phyloP scores from a whole-genome alignment of 2,329 filamentous ascomycete species.

The Tolypocladium amazonense region DNA sequence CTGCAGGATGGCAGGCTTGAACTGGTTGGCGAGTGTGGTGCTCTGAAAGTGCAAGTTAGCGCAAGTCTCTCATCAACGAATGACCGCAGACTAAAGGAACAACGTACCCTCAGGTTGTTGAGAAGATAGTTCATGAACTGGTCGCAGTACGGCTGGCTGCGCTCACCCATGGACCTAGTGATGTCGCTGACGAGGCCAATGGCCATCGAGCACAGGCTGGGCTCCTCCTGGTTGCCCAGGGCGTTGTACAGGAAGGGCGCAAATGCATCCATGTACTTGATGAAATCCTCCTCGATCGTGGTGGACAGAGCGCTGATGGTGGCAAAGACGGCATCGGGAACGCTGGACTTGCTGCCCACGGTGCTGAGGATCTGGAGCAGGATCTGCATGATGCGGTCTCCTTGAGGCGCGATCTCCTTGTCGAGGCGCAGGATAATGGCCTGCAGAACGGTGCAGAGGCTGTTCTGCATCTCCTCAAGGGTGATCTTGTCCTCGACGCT shows the following conservation, averaged over 20 bases:
- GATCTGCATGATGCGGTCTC: conserved; percentile 88
- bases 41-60: conserved; percentile 39
- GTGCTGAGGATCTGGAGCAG: conserved; percentile 71
- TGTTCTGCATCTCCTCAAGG: conserved; percentile 96
- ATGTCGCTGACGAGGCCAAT: conserved; percentile 97
- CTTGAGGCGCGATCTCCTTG: conserved; percentile 79
- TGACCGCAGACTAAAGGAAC: neutral
- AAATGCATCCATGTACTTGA: conserved; percentile 97
- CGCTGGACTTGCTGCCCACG: conserved; percentile 76
- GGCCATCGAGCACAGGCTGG: conserved; percentile 88
- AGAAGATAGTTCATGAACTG: conserved; percentile 97
- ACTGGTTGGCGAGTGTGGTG: conserved; percentile 80
- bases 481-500: conserved; percentile 95
- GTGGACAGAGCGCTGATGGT: conserved; percentile 87
- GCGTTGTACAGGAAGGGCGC: conserved; percentile 87
- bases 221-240: conserved; percentile 90
- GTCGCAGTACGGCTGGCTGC: conserved; percentile 91
- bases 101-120: conserved; percentile 71
- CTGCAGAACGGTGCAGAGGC: conserved; percentile 81
- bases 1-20: conserved; percentile 95
- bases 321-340: conserved; percentile 88
- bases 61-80: neutral
- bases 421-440: conserved; percentile 87
- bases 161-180: conserved; percentile 79
- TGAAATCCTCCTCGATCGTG: conserved; percentile 83